Evolutionary conservation across 306 rosid species (phyloP), one percentile per base, ranked within the genome.

Genomic region (Citrullus amarus): DNA sequence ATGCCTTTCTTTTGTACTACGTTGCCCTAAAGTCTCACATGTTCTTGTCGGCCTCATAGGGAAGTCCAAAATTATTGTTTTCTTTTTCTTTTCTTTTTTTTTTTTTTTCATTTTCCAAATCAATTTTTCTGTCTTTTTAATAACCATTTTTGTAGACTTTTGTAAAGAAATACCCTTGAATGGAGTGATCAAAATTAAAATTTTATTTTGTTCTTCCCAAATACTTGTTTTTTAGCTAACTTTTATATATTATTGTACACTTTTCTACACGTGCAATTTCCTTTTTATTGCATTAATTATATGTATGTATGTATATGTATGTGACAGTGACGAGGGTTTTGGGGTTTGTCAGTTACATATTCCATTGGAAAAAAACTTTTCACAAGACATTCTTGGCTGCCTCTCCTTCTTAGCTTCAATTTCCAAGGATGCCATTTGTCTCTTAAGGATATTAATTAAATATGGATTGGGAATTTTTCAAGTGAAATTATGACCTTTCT

Each of bases 21-120:
- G 30, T 74, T 74, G 18, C 30, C 46, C 78, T 74, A 74, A 74
- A 39, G n/a, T 58, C 69, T 20, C 79, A 76, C 79, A 76, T 56
- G 79, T 76, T 76, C 22, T 76, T 38, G 79, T 76, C 68, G 69
- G 79, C 20, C 34, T 70, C 68, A 76, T 76, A 6, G 79, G 79
- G 68, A 76, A 76, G 39, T 76, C 25, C 56, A 76, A 8, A 14
- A 10, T 65, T 9, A n/a, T 12, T 12, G 0, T n/a, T 8, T 2
- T 63, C 12, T 28, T 63, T 7, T 22, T 0, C 11, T 48, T 2
- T 48, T 48, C 0, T 3, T 0, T 28, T 48, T 2, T 48, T 48
- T 2, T 3, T 48, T 5, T 46, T 46, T 5, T 46, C 6, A 46
- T 17, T 4, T 61, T 39, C 12, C 73, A 36, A 65, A 65, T 43